These are phyloP conservation scores for Chaetomium sp. DNA, from an alignment of 2,329 filamentous ascomycete species.

Conservation along the genomic window DNA sequence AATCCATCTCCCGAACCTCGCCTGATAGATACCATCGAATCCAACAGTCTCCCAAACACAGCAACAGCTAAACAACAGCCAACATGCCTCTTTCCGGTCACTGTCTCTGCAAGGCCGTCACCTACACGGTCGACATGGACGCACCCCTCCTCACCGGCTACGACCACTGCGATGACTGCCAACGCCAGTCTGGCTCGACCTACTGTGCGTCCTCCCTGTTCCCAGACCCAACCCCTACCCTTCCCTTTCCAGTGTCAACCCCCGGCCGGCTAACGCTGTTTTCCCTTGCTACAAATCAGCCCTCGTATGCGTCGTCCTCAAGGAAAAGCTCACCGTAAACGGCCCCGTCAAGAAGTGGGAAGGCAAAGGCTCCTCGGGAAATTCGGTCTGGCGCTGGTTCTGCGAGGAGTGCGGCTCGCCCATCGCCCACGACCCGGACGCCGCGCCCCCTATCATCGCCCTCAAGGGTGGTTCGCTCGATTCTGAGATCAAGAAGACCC, in stretches of 20 bases:
- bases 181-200: constrained; percentile 68
- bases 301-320: constrained; percentile 66
- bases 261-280: background rate
- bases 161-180: constrained; percentile 74
- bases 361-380: constrained; percentile 61
- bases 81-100: constrained; percentile 68
- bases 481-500: constrained; percentile 64
- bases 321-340: constrained; percentile 64
- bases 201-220: constrained; percentile 51
- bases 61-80: constrained; percentile 24
- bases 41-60: background rate
- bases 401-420: constrained; percentile 70
- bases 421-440: constrained; percentile 70
- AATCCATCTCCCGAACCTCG: background rate
- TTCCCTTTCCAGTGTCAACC: background rate
- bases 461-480: constrained; percentile 68
- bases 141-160: constrained; percentile 60
- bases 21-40: no score
- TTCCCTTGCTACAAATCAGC: constrained; percentile 45
- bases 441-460: constrained; percentile 70
- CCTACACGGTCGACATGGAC: constrained; percentile 62
- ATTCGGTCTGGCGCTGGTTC: constrained; percentile 68
- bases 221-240: background rate
- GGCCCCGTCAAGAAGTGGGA: constrained; percentile 67
- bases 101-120: constrained; percentile 72